Evolutionary conservation across 2,329 filamentous ascomycete species (phyloP).

Genomic region (Macrophomina phaseolina): DNA sequence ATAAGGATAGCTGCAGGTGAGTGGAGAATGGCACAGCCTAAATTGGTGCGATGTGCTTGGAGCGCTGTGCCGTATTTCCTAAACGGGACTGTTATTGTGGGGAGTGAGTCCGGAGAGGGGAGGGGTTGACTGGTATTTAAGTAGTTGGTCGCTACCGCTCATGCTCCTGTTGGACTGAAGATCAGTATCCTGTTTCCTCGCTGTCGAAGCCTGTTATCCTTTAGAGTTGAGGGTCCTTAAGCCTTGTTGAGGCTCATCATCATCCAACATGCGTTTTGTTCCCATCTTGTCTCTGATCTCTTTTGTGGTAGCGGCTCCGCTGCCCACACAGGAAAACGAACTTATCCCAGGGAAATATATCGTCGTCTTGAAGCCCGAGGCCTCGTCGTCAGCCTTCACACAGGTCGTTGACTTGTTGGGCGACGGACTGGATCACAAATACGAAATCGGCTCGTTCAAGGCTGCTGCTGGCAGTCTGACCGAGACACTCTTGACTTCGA

Average conservation of each 20-base stretch:
- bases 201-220: not conserved
- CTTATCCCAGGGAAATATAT: conserved; percentile 53
- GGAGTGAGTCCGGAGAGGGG: not conserved
- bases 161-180: not conserved
- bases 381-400: conserved; percentile 31
- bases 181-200: not conserved
- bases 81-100: not conserved
- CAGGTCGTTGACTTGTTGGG: not conserved
- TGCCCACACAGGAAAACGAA: conserved; percentile 39
- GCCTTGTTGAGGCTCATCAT: not conserved
- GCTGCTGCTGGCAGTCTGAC: conserved; percentile 46
- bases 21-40: not conserved
- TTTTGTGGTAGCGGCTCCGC: conserved; percentile 43
- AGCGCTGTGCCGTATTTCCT: not conserved
- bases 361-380: conserved; percentile 51
- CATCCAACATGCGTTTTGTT: conserved; percentile 47
- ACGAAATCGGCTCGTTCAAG: conserved; percentile 46
- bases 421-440: conserved; percentile 42
- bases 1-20: not conserved
- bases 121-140: not conserved
- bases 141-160: not conserved
- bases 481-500: conserved; percentile 37
- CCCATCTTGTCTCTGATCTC: conserved; percentile 44
- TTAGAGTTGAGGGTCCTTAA: not conserved
- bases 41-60: not conserved